Evolutionary conservation across 2,329 filamentous ascomycete species (phyloP).

Genomic region (Colletotrichum noveboracense): DNA sequence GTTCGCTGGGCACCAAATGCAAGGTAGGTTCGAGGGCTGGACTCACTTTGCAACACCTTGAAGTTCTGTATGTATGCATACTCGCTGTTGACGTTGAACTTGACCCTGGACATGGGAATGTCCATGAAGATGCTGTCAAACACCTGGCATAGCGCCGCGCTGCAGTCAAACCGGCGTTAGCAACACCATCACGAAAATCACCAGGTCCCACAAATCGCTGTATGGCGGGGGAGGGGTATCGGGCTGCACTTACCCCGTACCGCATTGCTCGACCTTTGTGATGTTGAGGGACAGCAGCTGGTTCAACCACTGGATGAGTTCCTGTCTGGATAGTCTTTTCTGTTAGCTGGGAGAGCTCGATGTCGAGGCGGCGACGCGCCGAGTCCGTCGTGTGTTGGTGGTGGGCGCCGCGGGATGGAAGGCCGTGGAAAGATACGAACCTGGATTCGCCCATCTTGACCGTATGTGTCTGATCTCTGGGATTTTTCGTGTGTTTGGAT

Average conservation of each 20-base stretch:
- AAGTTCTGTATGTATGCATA: conserved; percentile 99
- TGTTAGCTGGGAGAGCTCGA: conserved; percentile 1
- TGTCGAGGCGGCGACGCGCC: not conserved
- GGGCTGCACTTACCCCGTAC: conserved; percentile 78
- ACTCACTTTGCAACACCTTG: conserved; percentile 93
- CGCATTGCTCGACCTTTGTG: conserved; percentile 98
- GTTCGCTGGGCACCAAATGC: not conserved
- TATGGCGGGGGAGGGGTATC: conserved; percentile 37
- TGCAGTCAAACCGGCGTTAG: conserved; percentile 44
- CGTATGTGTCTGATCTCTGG: conserved; percentile 4
- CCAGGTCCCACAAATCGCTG: conserved; percentile 16
- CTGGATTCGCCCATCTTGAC: conserved; percentile 69
- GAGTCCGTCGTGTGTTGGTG: not conserved
- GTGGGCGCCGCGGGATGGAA: not conserved
- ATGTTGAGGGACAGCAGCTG: conserved; percentile 97
- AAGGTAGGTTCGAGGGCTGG: not conserved
- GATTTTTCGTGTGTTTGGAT: not conserved
- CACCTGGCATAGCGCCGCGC: conserved; percentile 94
- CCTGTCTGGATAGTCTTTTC: conserved; percentile 70
- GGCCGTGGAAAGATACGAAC: conserved; percentile 36
- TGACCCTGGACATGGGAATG: conserved; percentile 92
- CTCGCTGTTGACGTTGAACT: conserved; percentile 97
- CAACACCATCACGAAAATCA: conserved; percentile 8
- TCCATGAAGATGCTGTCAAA: conserved; percentile 98
- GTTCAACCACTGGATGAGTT: conserved; percentile 96